Conservation (phyloP, 805 yeast species). For the Ogataea ramenticola region DNA sequence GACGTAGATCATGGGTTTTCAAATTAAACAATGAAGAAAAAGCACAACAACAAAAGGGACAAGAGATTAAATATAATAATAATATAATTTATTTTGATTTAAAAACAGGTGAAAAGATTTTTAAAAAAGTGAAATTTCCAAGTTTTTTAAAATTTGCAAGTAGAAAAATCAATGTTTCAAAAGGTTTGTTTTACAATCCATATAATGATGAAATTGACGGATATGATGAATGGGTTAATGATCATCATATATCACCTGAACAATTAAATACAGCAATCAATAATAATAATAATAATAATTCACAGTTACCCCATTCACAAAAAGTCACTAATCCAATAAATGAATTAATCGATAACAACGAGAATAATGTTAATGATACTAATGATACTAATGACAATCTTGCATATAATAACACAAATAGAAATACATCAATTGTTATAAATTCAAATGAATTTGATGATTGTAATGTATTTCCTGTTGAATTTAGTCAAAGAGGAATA, state of each 20-base stretch:
- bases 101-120: slow-evolving; percentile 55
- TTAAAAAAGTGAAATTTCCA: slow-evolving; percentile 38
- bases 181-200: slow-evolving; percentile 38
- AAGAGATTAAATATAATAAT: slow-evolving; percentile 21
- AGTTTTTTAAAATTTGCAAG: slow-evolving; percentile 45
- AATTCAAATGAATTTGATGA: not conserved
- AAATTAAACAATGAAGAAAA: slow-evolving; percentile 26
- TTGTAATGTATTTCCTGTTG: slow-evolving; percentile 42
- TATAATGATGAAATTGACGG: not conserved
- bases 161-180: slow-evolving; percentile 47
- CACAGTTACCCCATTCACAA: not conserved
- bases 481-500: slow-evolving; percentile 42
- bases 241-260: not conserved
- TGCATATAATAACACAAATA: not conserved
- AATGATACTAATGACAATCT: not conserved
- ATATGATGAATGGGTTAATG: slow-evolving; percentile 25
- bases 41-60: slow-evolving; percentile 14
- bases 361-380: not conserved
- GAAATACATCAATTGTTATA: not conserved
- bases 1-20: slow-evolving; percentile 79
- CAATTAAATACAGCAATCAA: not conserved
- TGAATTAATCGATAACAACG: no score
- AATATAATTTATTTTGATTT: slow-evolving; percentile 52
- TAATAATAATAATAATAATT: not conserved
- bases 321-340: no score